Base-by-base conservation (phyloP, 768 basidiomycete genomes). In the Favolaschia claudopus region DNA sequence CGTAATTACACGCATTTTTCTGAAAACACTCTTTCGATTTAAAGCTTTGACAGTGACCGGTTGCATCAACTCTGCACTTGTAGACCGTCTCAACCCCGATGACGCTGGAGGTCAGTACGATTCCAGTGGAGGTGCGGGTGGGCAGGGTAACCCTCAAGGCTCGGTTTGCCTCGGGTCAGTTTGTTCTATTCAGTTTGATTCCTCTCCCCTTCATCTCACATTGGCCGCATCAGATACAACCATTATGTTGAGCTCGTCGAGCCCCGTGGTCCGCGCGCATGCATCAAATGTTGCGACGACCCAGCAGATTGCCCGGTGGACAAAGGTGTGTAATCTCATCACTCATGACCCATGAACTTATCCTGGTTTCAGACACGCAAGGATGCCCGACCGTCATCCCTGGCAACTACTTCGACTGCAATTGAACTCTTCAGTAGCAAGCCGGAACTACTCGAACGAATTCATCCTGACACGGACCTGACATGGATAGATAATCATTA, bases 181-280 rank as follows among this genome's bases (percentile, higher is more conserved):
- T 14, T n/a, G n/a, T n/a, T n/a, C n/a, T n/a, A n/a, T 20, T 34
- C n/a, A 19, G 22, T 31, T 45, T 36, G n/a, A n/a, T n/a, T n/a
- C 17, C 5, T 10, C 19, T 34, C 7, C 29, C 27, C 24, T 25
- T 13, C 19, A 12, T 38, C 40, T 56, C 37, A 27, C 36, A 27
- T 44, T 29, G 37, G 31, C 37, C 34, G 32, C 19, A 33, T 31
- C 37, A 81, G 81, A 5, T 87, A 84, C 68, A 85, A 85, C 33
- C 83, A 85, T 68, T 87, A 85, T 63, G 82, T 85, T 20, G 85
- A 87, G 61, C 70, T 86, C 17, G 76, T 86, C 25, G 85, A 87
- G 66, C 85, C 85, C 12, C 73, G 72, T 20, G 83, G 72, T 6
- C 69, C 67, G 3, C 76, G 85, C 2, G 85, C 84, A 7, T 87